Percentiles rank a stretch among this genome's conserved stretches.
Conservation (phyloP, 2,329 filamentous ascomycete genomes). For the Tolypocladium endophyticum region DNA sequence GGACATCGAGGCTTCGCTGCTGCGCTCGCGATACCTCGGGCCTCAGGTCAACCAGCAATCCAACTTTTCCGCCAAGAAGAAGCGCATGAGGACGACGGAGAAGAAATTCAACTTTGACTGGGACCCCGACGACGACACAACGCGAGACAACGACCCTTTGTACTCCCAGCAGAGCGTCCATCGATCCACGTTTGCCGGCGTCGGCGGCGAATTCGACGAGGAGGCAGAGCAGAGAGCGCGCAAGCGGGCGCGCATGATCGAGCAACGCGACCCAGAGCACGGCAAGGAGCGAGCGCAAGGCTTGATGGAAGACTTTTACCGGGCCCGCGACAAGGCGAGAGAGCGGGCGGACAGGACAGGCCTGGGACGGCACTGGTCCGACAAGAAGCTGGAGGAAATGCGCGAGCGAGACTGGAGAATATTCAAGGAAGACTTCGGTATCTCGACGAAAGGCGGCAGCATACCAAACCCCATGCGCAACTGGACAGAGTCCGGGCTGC, state of each 20-base stretch:
- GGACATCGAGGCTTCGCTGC: constrained; percentile 62
- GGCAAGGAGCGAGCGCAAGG: constrained; percentile 67
- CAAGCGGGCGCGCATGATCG: constrained; percentile 57
- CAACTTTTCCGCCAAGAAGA: constrained; percentile 92
- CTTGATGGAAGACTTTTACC: constrained; percentile 72
- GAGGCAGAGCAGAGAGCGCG: constrained; percentile 43
- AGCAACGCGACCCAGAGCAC: constrained; percentile 64
- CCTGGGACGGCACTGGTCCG: constrained; percentile 88
- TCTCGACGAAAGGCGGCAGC: constrained; percentile 80
- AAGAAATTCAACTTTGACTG: constrained; percentile 99
- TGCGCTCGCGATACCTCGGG: constrained; percentile 81
- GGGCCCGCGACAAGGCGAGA: constrained; percentile 49
- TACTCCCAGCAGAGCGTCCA: constrained; percentile 36
- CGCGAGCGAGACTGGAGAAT: constrained; percentile 97
- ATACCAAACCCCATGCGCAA: constrained; percentile 95
- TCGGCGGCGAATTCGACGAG: constrained; percentile 40
- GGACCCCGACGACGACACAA: constrained; percentile 88
- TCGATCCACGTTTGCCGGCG: constrained; percentile 33
- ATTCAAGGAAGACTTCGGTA: constrained; percentile 99
- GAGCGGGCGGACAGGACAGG: constrained; percentile 64
- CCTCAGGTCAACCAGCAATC: constrained; percentile 72
- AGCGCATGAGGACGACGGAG: constrained; percentile 82
- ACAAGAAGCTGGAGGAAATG: constrained; percentile 89
- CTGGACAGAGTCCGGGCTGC: constrained; percentile 79
- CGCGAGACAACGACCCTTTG: constrained; percentile 57